These are phyloP conservation scores for Boletus subcaerulescens DNA, from an alignment of 768 basidiomycete genomes.

Conservation along the genomic window DNA sequence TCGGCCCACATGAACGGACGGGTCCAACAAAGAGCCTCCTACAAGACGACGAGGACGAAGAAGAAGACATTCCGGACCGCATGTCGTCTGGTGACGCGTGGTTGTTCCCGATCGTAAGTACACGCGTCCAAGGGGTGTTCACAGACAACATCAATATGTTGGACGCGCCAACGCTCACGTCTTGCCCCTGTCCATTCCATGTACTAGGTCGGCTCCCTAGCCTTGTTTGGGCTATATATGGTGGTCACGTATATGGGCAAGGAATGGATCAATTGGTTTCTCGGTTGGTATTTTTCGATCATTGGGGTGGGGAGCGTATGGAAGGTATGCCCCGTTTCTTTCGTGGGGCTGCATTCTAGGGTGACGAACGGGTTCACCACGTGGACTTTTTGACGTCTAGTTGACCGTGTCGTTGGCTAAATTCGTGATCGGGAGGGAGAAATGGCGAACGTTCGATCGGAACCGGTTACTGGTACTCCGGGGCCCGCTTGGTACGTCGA, in stretches of 20 bases:
- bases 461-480: conserved; percentile 44
- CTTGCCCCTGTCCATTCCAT: not conserved
- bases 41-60: conserved; percentile 46
- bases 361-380: not conserved
- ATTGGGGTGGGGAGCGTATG: conserved; percentile 65
- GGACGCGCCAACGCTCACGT: not conserved
- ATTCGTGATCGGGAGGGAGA: conserved; percentile 45
- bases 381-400: conserved; percentile 30
- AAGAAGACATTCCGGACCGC: conserved; percentile 56
- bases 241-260: conserved; percentile 74
- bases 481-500: conserved; percentile 42
- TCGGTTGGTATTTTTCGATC: conserved; percentile 73
- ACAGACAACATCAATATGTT: not conserved
- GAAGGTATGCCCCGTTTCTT: conserved; percentile 39
- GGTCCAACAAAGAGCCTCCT: conserved; percentile 13
- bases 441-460: conserved; percentile 59
- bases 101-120: conserved; percentile 70
- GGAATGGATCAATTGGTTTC: conserved; percentile 78
- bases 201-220: conserved; percentile 62
- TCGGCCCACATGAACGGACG: not conserved
- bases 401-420: conserved; percentile 49
- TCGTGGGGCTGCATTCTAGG: not conserved
- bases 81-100: conserved; percentile 69
- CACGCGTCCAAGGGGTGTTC: not conserved
- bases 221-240: conserved; percentile 65